Percentiles rank a stretch among this genome's conserved stretches.
Conservation (phyloP, 257 asterid species). For the Prunella vulgaris region DNA sequence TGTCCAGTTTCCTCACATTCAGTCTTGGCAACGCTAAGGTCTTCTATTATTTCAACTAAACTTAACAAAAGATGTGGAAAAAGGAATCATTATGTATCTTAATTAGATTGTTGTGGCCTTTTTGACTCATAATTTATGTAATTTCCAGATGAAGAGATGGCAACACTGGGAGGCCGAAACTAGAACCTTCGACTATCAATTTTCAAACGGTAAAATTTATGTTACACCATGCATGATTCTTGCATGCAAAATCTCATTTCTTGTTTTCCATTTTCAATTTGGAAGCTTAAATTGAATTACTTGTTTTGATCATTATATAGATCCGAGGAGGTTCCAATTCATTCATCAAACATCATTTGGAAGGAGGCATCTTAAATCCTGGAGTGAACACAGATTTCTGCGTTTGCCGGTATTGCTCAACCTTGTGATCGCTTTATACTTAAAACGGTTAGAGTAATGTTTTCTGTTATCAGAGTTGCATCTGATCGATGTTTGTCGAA, state of each 20-base stretch:
- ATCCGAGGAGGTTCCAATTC: conserved; percentile 65
- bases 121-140: not conserved
- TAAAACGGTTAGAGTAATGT: not conserved
- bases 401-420: conserved; percentile 50
- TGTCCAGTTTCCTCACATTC: conserved; percentile 65
- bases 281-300: too few relatives aligned
- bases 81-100: not conserved
- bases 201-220: conserved; percentile 48
- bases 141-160: conserved; percentile 70
- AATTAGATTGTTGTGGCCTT: not conserved
- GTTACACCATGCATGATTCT: not conserved
- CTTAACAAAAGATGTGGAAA: not conserved
- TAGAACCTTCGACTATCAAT: conserved; percentile 59
- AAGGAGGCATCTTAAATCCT: conserved; percentile 57
- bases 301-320: conserved; percentile 26
- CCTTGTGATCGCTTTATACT: not conserved
- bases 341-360: conserved; percentile 75
- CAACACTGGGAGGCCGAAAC: conserved; percentile 83
- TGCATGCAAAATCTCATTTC: not conserved
- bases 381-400: conserved; percentile 52
- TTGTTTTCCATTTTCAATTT: too few relatives aligned
- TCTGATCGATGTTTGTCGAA: not conserved
- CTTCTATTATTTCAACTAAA: not conserved
- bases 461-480: not conserved
- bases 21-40: conserved; percentile 71